Conservation (phyloP, 1,284 basidiomycete genomes). For the Trichosporon asahii region DNA sequence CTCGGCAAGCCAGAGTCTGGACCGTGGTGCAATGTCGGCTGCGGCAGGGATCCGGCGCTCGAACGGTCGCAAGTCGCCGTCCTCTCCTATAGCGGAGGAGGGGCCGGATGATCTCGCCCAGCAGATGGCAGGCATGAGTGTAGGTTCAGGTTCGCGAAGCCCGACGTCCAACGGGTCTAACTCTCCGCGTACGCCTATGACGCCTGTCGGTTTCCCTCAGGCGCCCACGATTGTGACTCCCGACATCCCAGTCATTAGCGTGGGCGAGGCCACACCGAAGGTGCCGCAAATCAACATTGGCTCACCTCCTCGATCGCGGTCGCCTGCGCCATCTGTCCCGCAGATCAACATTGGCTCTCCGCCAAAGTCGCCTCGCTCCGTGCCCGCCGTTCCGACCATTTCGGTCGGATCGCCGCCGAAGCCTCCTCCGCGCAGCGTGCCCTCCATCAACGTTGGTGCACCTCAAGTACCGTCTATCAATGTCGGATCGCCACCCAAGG, state of each 20-base stretch:
- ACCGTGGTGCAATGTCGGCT: slow-evolving; percentile 33
- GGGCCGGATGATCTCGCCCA: slow-evolving; percentile 14
- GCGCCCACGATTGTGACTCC: neutral
- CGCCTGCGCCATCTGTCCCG: neutral
- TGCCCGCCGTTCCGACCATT: neutral
- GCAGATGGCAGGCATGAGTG: slow-evolving; percentile 15
- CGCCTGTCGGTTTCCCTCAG: slow-evolving; percentile 4
- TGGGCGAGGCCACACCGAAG: slow-evolving; percentile 2
- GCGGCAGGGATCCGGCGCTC: neutral
- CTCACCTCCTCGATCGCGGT: neutral
- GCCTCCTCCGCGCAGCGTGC: slow-evolving; percentile 6
- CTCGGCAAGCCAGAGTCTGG: slow-evolving; percentile 40
- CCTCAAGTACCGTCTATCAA: slow-evolving; percentile 6
- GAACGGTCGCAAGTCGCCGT: neutral
- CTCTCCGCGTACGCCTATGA: neutral
- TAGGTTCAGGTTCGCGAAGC: slow-evolving; percentile 13
- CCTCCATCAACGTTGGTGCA: neutral
- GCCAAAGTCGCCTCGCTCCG: neutral
- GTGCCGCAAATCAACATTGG: neutral
- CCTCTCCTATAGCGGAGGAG: slow-evolving; percentile 12
- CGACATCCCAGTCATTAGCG: slow-evolving; percentile 5
- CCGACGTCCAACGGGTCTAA: slow-evolving; percentile 4
- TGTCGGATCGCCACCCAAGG: slow-evolving; percentile 12
- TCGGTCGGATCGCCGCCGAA: neutral
- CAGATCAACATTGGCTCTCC: neutral